phyloP scores from a whole-genome alignment of 768 basidiomycete species.

The Hydnum rufescens region DNA sequence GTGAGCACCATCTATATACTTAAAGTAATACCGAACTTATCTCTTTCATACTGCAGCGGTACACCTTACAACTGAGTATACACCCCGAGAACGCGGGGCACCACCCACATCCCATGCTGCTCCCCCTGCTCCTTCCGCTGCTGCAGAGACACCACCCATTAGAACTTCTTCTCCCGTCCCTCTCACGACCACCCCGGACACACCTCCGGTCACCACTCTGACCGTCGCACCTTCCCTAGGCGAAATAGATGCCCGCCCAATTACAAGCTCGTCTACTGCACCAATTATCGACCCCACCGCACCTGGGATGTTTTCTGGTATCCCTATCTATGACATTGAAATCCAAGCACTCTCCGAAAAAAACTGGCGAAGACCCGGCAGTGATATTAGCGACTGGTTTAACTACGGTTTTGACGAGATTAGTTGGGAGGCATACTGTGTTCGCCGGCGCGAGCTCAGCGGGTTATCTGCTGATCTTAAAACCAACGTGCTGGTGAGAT shows the following conservation, averaged over 20 bases:
- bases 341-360: slow-evolving; percentile 55
- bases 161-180: slow-evolving; percentile 7
- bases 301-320: slow-evolving; percentile 33
- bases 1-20: slow-evolving; percentile 3
- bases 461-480: slow-evolving; percentile 66
- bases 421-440: slow-evolving; percentile 85
- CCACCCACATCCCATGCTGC: slow-evolving; percentile 15
- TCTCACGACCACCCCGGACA: background rate
- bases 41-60: background rate
- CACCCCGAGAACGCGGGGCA: slow-evolving; percentile 12
- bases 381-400: slow-evolving; percentile 94
- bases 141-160: too few relatives aligned
- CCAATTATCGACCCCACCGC: slow-evolving; percentile 52
- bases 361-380: slow-evolving; percentile 80
- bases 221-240: too few relatives aligned
- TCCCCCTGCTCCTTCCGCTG: slow-evolving; percentile 22
- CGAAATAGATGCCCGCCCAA: too few relatives aligned
- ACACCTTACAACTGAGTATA: slow-evolving; percentile 13
- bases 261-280: slow-evolving; percentile 51
- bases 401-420: slow-evolving; percentile 98
- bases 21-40: slow-evolving; percentile 6
- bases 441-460: slow-evolving; percentile 60
- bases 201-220: too few relatives aligned
- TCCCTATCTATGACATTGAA: slow-evolving; percentile 60
- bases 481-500: slow-evolving; percentile 58